Base-by-base conservation (phyloP, 768 basidiomycete genomes). In the Tulasnella sp. region DNA sequence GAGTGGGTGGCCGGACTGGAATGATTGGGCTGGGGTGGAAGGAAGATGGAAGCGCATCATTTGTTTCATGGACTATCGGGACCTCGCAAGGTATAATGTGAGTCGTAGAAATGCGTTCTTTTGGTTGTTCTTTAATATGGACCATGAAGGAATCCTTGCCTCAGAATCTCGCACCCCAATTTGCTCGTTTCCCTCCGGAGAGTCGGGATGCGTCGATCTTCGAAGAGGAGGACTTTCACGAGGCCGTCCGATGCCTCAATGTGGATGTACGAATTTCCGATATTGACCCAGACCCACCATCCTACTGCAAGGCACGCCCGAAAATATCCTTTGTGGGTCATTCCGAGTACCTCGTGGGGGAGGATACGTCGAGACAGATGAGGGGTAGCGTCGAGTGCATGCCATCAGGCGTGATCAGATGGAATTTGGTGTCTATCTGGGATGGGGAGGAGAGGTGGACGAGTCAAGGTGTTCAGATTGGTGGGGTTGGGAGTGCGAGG, bases 41-140 rank as follows among this genome's bases (percentile, higher is more conserved):
- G 86, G 86, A 5, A 77, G 74, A n/a, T 89, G 86, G 86, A 74
- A 78, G 63, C 73, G 86, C 69, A 81, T 82, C 61, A 80, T 88
- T 19, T 86, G 80, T 62, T 88, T 85, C 65, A 82, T 87, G 83
- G 86, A 88, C 72, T 86, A 86, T 69, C 76, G 82, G 9, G 64
- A 66, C 42, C 55, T 66, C n/a, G 38, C 44, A 21, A 42, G 58
- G 13, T 65, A 47, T 47, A 65, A 65, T 29, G 62, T 63, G 42
- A 45, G 62, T 54, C 41, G 11, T n/a, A 24, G 10, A 3, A 47
- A 27, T 21, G 17, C 27, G 23, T 21, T 17, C 63, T 78, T n/a
- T 77, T 75, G 58, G 73, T 76, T 77, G 58, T 53, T 73, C 70
- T 17, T 43, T 62, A 58, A 9, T 55, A 24, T 53, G 21, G 45